A percentile compares a stretch with the other conserved stretches of the same genome.
phyloP scores from a whole-genome alignment of 306 rosid genomes.

The Neltuma alba region DNA sequence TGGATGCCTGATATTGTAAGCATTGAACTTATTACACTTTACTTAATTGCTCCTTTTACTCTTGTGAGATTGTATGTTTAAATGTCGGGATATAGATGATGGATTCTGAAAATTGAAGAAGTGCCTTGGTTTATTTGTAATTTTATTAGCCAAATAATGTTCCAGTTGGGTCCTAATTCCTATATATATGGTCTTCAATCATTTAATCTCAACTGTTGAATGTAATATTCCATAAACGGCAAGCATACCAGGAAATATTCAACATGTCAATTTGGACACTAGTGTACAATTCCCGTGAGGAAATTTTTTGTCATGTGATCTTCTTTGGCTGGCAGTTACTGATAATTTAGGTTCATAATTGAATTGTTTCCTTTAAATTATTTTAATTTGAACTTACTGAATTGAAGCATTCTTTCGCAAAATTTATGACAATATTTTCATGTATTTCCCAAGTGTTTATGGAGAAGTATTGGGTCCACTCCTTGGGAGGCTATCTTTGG shows the following conservation, averaged over 20 bases:
- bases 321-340: slow-evolving; percentile 1
- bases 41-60: slow-evolving; percentile 22
- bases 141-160: slow-evolving; percentile 21
- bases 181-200: neutral
- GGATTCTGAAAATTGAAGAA: slow-evolving; percentile 23
- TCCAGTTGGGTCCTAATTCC: slow-evolving; percentile 7
- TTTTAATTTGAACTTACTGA: slow-evolving; percentile 30
- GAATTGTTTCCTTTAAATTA: neutral
- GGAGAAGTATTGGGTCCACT: slow-evolving; percentile 59
- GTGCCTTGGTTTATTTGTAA: neutral
- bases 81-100: neutral
- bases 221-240: neutral
- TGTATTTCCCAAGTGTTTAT: slow-evolving; percentile 48
- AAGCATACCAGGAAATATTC: slow-evolving; percentile 6
- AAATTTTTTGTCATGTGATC: slow-evolving; percentile 5
- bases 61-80: slow-evolving; percentile 8
- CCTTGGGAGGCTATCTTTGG: slow-evolving; percentile 49
- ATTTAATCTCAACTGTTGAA: slow-evolving; percentile 14
- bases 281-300: neutral
- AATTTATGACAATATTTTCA: slow-evolving; percentile 2
- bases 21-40: neutral
- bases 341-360: slow-evolving; percentile 1
- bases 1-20: neutral
- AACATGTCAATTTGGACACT: slow-evolving; percentile 9
- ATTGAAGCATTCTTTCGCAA: slow-evolving; percentile 17